Conservation (phyloP, 225 moss, liverwort and hornwort genomes). For the Pleurozium schreberi region DNA sequence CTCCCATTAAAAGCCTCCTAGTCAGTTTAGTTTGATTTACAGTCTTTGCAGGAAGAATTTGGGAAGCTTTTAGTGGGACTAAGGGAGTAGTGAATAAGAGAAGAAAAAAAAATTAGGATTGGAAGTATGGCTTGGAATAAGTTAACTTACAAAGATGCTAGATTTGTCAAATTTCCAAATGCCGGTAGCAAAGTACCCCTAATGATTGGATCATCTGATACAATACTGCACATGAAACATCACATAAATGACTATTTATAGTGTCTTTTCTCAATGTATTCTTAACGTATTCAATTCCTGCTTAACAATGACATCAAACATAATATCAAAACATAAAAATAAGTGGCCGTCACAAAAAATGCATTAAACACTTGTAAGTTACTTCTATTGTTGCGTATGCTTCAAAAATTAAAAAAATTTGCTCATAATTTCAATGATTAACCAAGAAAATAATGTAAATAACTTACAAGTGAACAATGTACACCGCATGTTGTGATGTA, state of each 20-base stretch:
- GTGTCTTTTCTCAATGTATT: too few species aligned
- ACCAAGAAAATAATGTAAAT: background rate
- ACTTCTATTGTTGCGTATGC: fast-evolving
- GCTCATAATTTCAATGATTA: background rate
- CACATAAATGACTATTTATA: too few species aligned
- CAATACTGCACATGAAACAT: background rate
- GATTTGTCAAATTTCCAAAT: background rate
- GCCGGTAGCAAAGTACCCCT: background rate
- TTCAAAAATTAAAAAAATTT: background rate
- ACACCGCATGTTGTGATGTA: background rate
- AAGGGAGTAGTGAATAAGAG: fast-evolving
- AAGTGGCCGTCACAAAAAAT: background rate
- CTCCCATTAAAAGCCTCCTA: too few species aligned
- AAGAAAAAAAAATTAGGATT: background rate
- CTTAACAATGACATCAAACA: background rate
- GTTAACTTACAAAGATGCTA: background rate
- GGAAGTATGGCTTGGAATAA: background rate
- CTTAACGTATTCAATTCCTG: too few species aligned
- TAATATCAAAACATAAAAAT: background rate
- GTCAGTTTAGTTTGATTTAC: too few species aligned
- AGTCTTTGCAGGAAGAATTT: too few species aligned
- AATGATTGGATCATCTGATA: background rate
- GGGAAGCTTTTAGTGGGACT: too few species aligned
- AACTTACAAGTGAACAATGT: background rate
- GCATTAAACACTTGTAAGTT: fast-evolving